Percentiles rank a stretch among this genome's conserved stretches.
Evolutionary conservation across 305 asterid species (phyloP).

Genomic region (Rubia balearica): DNA sequence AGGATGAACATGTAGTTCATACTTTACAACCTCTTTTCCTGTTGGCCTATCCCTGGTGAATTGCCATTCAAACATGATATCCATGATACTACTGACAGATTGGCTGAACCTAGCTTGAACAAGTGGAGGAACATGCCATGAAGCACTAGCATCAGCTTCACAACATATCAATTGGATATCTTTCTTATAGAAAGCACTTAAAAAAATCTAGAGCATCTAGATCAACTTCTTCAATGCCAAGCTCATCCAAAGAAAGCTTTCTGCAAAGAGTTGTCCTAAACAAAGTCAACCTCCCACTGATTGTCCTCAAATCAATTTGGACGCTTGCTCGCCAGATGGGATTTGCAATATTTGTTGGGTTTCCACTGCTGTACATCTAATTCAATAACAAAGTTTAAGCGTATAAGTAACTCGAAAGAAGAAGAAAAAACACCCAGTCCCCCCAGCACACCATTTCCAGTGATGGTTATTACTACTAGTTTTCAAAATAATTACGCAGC

Average conservation of each 20-base stretch:
- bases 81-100: conserved; percentile 56
- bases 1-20: conserved; percentile 53
- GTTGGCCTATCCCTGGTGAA: conserved; percentile 90
- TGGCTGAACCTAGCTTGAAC: conserved; percentile 57
- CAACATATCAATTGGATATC: conserved; percentile 93
- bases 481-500: background rate
- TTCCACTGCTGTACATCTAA: conserved; percentile 95
- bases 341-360: conserved; percentile 95
- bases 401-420: conserved; percentile 4
- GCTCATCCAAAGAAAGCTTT: conserved; percentile 65
- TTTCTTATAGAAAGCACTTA: conserved; percentile 55
- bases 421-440: too few relatives aligned
- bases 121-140: conserved; percentile 80
- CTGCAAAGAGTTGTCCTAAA: conserved; percentile 88
- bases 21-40: conserved; percentile 86
- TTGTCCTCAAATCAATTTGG: conserved; percentile 73
- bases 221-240: conserved; percentile 30
- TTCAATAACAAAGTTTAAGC: conserved; percentile 25
- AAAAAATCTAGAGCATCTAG: conserved; percentile 59
- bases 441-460: too few relatives aligned
- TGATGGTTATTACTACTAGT: background rate
- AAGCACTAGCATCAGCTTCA: conserved; percentile 73
- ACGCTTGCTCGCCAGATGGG: conserved; percentile 90
- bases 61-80: conserved; percentile 73
- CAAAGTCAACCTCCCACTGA: conserved; percentile 71